Base-by-base conservation (phyloP, 2,329 filamentous ascomycete genomes). In the Aureobasidium sp. region DNA sequence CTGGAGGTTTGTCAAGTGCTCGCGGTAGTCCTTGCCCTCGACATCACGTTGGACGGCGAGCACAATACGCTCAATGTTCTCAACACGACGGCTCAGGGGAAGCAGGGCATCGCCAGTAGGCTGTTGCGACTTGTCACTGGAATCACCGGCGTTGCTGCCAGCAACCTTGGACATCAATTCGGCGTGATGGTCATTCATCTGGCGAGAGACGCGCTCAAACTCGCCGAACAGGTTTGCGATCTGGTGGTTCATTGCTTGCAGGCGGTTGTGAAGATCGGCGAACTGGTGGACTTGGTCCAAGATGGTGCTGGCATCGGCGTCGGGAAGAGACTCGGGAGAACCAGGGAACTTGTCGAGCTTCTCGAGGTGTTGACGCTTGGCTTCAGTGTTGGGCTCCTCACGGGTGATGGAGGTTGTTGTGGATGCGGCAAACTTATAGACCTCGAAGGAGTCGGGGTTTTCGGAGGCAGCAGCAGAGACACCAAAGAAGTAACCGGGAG, bases 381-480 rank as follows among this genome's bases (percentile, higher is more conserved):
- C 69, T 45, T 73, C 67, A 31, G 72, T 69, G 42, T 72, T 67
- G 37, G 65, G 64, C 65, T 70, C 63, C 67, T 72, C 64, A 62
- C 70, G 57, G 65, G 68, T 47, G 67, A 67, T 62, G 66, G 68
- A 55, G 65, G 56, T 47, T 49, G 68, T 62, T 63, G 69, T 86
- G 70, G 87, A 84, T 57, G 94, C 84, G 39, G 89, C 82, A 71
- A 97, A 83, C 73, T 93, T 95, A 80, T 92, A 94, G 67, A 96
- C 75, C 76, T 99, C 94, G 70, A 97, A 96, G 5, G 91, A 96
- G 76, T 99, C 94, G 0, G 94, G 91, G 69, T 86, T 92, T 67
- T 97, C 93, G 34, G 90, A 89, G 3, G 90, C 93, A 17, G 90
- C 89, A 45, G 93, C 94, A 14, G 89, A 91, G 68, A 99, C 78